These are phyloP conservation scores for Barnettozyma sucrosica DNA, from an alignment of 805 yeast genomes.

Conservation along the genomic window DNA sequence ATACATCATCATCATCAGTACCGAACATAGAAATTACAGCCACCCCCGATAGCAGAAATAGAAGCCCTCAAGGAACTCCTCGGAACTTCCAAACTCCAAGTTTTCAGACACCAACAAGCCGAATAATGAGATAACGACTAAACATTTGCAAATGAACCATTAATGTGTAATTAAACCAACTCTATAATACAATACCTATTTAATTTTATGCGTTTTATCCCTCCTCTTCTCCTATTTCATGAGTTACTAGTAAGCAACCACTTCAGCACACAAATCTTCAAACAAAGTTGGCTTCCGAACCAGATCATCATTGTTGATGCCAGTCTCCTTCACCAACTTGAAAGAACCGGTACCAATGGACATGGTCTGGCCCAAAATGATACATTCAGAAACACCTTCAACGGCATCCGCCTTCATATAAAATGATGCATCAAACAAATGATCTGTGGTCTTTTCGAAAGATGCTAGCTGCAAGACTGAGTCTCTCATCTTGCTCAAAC, in stretches of 20 bases:
- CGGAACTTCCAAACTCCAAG: conserved; percentile 16
- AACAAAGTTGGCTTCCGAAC: conserved; percentile 40
- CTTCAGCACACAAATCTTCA: conserved; percentile 32
- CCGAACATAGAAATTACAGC: conserved; percentile 18
- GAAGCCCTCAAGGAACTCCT: conserved; percentile 10
- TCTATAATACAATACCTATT: conserved; percentile 7
- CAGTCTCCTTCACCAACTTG: conserved; percentile 64
- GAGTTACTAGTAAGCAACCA: background rate
- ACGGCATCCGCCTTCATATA: conserved; percentile 93
- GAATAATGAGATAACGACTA: conserved; percentile 20
- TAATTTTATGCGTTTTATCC: background rate
- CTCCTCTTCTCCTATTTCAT: background rate
- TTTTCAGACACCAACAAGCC: conserved; percentile 23
- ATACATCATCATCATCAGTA: conserved; percentile 3
- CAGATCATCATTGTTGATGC: conserved; percentile 38
- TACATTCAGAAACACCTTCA: conserved; percentile 97
- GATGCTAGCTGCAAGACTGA: conserved; percentile 95
- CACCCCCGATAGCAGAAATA: conserved; percentile 21
- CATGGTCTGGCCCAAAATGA: conserved; percentile 97
- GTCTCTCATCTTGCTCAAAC: conserved; percentile 97
- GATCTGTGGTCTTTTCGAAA: conserved; percentile 97
- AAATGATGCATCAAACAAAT: conserved; percentile 95
- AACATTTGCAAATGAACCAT: background rate
- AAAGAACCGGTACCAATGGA: conserved; percentile 96
- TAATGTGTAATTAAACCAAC: background rate